These are phyloP conservation scores for Hypoxylon perforatum DNA, from an alignment of 495 filamentous ascomycete species.

Conservation along the genomic window DNA sequence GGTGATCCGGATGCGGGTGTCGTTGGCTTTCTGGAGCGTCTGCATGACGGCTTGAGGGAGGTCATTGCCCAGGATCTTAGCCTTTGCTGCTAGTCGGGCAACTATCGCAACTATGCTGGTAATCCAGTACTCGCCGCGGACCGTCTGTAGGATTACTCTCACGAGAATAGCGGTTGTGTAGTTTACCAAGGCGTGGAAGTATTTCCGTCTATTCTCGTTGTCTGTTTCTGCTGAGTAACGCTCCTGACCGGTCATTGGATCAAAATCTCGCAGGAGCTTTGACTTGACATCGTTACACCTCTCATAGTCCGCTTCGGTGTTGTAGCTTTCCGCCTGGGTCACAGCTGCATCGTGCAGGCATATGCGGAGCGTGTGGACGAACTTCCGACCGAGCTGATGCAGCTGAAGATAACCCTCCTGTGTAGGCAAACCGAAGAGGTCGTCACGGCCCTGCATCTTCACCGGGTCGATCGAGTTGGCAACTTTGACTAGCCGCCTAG, in stretches of 20 bases:
- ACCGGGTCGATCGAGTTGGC: slow-evolving; percentile 2
- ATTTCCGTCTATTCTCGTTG: slow-evolving; percentile 3
- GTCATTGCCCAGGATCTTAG: slow-evolving; percentile 5
- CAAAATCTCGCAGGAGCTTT: slow-evolving; percentile 5
- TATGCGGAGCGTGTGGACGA: neutral
- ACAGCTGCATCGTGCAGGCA: slow-evolving; percentile 8
- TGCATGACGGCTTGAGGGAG: slow-evolving; percentile 4
- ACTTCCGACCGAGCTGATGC: slow-evolving; percentile 2
- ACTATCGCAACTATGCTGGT: slow-evolving; percentile 5
- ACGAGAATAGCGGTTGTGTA: slow-evolving; percentile 2
- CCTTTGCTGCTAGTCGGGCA: slow-evolving; percentile 5
- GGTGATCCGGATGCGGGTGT: neutral
- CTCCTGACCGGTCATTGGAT: slow-evolving; percentile 6
- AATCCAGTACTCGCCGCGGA: slow-evolving; percentile 4
- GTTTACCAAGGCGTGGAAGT: slow-evolving; percentile 7
- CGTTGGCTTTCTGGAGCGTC: slow-evolving; percentile 3
- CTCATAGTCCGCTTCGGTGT: slow-evolving; percentile 2
- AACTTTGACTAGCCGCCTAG: slow-evolving; percentile 2
- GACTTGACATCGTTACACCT: neutral
- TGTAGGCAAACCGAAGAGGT: slow-evolving; percentile 1
- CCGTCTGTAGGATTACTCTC: slow-evolving; percentile 1
- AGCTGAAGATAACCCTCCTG: slow-evolving; percentile 9
- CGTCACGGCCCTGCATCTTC: slow-evolving; percentile 8
- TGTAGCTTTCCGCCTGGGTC: slow-evolving; percentile 4
- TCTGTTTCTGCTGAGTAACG: slow-evolving; percentile 4